Evolutionary conservation across 169 alveolate genomes (phyloP).

Genomic region (Fabrea salina): DNA sequence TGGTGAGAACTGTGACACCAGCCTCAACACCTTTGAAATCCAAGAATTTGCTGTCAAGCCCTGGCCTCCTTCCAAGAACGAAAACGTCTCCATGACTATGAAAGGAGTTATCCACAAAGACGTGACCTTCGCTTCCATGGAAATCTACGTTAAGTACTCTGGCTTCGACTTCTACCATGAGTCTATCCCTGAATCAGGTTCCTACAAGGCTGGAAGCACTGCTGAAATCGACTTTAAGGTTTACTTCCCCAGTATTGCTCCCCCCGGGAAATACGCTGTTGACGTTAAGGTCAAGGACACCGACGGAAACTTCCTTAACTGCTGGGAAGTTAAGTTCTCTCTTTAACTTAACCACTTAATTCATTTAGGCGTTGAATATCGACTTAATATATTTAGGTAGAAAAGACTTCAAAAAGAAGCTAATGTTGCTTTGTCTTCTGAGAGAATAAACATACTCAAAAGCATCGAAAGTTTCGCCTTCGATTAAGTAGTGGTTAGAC

Average conservation of each 20-base stretch:
- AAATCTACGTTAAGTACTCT: neutral
- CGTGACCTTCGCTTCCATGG: neutral
- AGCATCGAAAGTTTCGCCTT: neutral
- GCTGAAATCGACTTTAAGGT: neutral
- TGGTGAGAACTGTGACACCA: slow-evolving; percentile 11
- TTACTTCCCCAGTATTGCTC: slow-evolving; percentile 4
- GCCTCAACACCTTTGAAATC: neutral
- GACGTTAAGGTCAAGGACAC: neutral
- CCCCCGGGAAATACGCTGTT: neutral
- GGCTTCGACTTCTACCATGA: neutral
- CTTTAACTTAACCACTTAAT: too few species aligned
- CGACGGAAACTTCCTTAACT: neutral
- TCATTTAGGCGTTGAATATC: too few species aligned
- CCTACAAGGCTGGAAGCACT: neutral
- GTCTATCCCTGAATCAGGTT: neutral
- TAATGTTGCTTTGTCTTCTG: too few species aligned
- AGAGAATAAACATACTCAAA: neutral
- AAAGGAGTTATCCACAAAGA: neutral
- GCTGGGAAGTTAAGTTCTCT: slow-evolving; percentile 19
- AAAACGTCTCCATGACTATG: neutral
- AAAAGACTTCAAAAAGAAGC: too few species aligned
- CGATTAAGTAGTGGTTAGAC: neutral
- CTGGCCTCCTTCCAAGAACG: slow-evolving; percentile 15
- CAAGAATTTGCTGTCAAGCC: neutral
- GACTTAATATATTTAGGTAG: too few species aligned